phyloP scores from a whole-genome alignment of 768 basidiomycete genomes.

The Gloeostereum incarnatum region DNA sequence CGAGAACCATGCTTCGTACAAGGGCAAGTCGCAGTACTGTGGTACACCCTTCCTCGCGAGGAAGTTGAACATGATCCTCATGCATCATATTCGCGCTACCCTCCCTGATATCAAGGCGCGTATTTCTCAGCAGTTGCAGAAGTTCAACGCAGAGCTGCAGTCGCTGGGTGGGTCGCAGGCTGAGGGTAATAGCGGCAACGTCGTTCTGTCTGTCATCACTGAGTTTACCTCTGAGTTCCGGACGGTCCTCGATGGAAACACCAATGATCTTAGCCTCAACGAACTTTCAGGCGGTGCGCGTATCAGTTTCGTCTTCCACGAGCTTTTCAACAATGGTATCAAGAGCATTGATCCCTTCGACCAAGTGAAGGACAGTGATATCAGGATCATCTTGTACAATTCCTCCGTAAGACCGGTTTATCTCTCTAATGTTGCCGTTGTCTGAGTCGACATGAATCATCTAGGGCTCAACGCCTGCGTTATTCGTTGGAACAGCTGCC shows the following conservation, averaged over 20 bases:
- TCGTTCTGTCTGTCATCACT: constrained; percentile 95
- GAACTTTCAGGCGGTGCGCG: constrained; percentile 98
- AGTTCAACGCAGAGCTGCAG: constrained; percentile 77
- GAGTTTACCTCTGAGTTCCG: constrained; percentile 98
- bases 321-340: constrained; percentile 94
- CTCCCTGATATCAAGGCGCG: constrained; percentile 98
- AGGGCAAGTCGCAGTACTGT: constrained; percentile 90
- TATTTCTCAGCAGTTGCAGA: constrained; percentile 84
- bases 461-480: constrained; percentile 89
- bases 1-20: constrained; percentile 89
- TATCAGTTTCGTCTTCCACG: constrained; percentile 99
- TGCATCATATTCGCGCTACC: constrained; percentile 97
- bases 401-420: constrained; percentile 68
- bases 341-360: constrained; percentile 97
- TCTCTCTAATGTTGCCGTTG: background rate
- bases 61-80: constrained; percentile 95
- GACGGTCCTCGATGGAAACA: constrained; percentile 94
- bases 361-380: constrained; percentile 98
- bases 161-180: constrained; percentile 83
- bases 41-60: constrained; percentile 95
- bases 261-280: constrained; percentile 89
- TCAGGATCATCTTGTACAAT: constrained; percentile 92
- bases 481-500: constrained; percentile 95
- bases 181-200: constrained; percentile 78
- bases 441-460: background rate